Percentiles rank a stretch among this genome's conserved stretches.
Conservation (phyloP, 2,329 filamentous ascomycete species). For the Cladosporium oxysporum region DNA sequence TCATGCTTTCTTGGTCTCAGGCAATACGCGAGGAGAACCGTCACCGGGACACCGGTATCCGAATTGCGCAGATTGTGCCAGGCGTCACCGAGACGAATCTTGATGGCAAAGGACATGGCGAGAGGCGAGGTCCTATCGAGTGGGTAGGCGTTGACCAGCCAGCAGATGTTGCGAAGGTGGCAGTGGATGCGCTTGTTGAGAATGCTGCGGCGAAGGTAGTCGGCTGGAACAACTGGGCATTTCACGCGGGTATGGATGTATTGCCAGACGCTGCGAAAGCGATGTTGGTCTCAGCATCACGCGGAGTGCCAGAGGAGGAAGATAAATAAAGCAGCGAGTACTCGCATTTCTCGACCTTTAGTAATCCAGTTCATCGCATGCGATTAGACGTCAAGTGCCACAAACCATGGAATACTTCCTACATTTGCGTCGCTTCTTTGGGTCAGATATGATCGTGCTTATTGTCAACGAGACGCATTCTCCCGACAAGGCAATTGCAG, state of each 20-base stretch:
- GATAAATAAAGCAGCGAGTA: not conserved
- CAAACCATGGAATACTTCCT: not conserved
- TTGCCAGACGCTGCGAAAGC: conserved; percentile 10
- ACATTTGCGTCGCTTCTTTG: not conserved
- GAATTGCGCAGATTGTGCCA: not conserved
- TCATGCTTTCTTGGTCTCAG: not conserved
- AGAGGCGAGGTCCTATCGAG: not conserved
- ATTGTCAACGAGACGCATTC: not conserved
- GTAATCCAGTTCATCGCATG: not conserved
- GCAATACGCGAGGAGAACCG: not conserved
- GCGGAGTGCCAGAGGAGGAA: not conserved
- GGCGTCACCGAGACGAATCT: not conserved
- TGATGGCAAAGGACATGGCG: not conserved
- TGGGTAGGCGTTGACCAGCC: not conserved
- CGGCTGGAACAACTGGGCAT: conserved; percentile 16
- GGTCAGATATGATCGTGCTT: not conserved
- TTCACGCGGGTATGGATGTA: conserved; percentile 2
- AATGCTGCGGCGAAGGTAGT: conserved; percentile 16
- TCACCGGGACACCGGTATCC: not conserved
- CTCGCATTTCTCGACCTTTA: not conserved
- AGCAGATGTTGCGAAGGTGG: not conserved
- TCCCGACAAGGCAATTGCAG: not conserved
- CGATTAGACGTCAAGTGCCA: not conserved
- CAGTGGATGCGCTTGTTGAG: conserved; percentile 12
- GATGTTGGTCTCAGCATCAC: not conserved